Percentiles rank a stretch among this genome's conserved stretches.
phyloP scores from a whole-genome alignment of 116 monocot genomes.

The Zostera marina region DNA sequence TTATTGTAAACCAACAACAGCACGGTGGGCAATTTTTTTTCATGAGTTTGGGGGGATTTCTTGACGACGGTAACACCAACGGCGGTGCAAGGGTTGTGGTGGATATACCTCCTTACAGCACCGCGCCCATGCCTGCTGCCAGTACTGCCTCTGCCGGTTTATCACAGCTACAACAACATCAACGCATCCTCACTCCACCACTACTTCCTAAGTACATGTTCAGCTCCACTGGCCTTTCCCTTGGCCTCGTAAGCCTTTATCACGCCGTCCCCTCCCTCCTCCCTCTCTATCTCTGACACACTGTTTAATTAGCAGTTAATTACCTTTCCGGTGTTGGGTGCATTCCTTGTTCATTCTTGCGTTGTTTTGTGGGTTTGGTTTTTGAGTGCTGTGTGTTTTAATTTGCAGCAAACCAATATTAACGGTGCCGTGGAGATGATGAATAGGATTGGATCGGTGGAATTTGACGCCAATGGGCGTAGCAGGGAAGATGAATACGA shows the following conservation, averaged over 20 bases:
- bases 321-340: background rate
- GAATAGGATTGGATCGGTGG: constrained; percentile 11
- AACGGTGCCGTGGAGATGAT: constrained; percentile 7
- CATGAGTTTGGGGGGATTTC: constrained; percentile 72
- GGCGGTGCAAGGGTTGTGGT: constrained; percentile 23
- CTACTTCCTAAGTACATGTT: constrained; percentile 15
- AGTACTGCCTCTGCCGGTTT: constrained; percentile 12
- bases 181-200: constrained; percentile 16
- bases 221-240: constrained; percentile 62
- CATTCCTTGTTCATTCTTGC: background rate
- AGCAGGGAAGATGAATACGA: constrained; percentile 43
- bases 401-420: constrained; percentile 10
- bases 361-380: background rate
- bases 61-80: constrained; percentile 15
- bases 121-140: constrained; percentile 21
- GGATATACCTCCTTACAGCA: constrained; percentile 14
- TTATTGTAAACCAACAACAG: no score
- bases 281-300: background rate
- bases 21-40: no score
- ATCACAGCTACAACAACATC: constrained; percentile 15
- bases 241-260: constrained; percentile 45
- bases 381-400: background rate
- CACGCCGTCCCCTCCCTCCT: background rate
- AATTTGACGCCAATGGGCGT: constrained; percentile 6
- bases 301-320: background rate